Evolutionary conservation across 345 rosid species (phyloP), one percentile per base, ranked within the genome.

Genomic region (Hypericum perforatum): DNA sequence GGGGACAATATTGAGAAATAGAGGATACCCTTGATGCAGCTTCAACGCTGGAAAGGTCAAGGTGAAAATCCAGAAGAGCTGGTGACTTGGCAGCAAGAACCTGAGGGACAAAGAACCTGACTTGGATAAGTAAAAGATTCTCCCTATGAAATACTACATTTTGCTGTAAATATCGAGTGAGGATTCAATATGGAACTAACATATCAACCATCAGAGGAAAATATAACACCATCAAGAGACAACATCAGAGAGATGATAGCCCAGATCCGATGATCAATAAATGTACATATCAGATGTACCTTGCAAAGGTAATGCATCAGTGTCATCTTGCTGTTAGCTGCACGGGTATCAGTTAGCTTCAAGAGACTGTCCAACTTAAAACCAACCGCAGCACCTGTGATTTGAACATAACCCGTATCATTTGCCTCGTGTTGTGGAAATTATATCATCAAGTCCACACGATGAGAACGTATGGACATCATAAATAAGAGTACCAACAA

Each of bases 251-350:
- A 22, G 39, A 53, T 13, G 39, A 37, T 61, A 54, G 22, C 53
- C 39, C 32, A 37, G 15, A 14, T 37, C 3, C 9, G 9, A 39
- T 49, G 8, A 49, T 51, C 43, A 50, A n/a, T 41, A 37, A 22
- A 8, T 8, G 10, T 41, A 59, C 49, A 41, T 39, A 41, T 50
- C 42, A 48, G 43, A 16, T 32, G 61, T 70, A 94, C 99, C 95
- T 82, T 94, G 75, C 99, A 94, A 60, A 94, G 84, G 72, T 82
- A 94, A 75, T 94, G 94, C 99, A 94, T 85, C 41, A 89, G 94
- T 39, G 99, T 94, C 94, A 86, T 89, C 80, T 84, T 94, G 77
- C 74, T 89, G 61, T 80, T 89, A 47, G 85, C 65, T 63, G 97
- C 95, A 36, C 99, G 95, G 16, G 91, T 89, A 68, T 94, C 99